phyloP scores from a whole-genome alignment of 1,284 basidiomycete genomes.

The Rhodotorula sp. region DNA sequence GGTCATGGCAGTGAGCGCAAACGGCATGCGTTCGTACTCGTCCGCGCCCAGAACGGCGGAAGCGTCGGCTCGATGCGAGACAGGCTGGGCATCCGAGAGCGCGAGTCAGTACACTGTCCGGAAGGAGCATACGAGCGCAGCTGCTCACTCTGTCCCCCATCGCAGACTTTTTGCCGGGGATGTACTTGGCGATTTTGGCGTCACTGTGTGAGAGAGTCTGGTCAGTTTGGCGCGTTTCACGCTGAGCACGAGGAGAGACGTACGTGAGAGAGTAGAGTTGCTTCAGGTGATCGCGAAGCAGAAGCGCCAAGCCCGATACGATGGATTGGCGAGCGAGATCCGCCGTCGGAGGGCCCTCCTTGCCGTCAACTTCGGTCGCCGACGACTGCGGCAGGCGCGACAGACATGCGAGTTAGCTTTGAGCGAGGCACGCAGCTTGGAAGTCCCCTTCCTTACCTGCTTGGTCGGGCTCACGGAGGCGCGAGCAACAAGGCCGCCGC shows the following conservation, averaged over 20 bases:
- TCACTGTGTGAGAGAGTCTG: neutral
- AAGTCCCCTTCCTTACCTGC: neutral
- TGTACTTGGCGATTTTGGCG: conserved; percentile 84
- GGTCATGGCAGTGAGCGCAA: conserved; percentile 53
- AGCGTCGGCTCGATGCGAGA: conserved; percentile 53
- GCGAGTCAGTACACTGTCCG: conserved; percentile 12
- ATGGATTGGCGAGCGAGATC: conserved; percentile 58
- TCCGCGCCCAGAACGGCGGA: conserved; percentile 54
- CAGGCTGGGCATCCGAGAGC: conserved; percentile 41
- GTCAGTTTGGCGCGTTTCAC: neutral
- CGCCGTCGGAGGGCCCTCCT: neutral
- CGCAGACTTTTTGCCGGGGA: conserved; percentile 78
- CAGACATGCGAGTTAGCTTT: neutral
- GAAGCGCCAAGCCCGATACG: conserved; percentile 73
- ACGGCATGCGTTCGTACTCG: conserved; percentile 67
- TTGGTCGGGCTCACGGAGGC: neutral
- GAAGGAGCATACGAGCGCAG: neutral
- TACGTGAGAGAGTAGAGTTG: conserved; percentile 72
- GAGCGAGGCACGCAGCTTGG: too few species aligned
- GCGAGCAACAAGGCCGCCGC: conserved; percentile 20
- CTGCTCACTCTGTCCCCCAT: conserved; percentile 69
- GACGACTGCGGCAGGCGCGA: neutral
- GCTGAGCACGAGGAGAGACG: conserved; percentile 64
- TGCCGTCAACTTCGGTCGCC: neutral
- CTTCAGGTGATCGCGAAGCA: conserved; percentile 81